Conservation (phyloP, 2,329 filamentous ascomycete species). For the Diaporthe amygdali region DNA sequence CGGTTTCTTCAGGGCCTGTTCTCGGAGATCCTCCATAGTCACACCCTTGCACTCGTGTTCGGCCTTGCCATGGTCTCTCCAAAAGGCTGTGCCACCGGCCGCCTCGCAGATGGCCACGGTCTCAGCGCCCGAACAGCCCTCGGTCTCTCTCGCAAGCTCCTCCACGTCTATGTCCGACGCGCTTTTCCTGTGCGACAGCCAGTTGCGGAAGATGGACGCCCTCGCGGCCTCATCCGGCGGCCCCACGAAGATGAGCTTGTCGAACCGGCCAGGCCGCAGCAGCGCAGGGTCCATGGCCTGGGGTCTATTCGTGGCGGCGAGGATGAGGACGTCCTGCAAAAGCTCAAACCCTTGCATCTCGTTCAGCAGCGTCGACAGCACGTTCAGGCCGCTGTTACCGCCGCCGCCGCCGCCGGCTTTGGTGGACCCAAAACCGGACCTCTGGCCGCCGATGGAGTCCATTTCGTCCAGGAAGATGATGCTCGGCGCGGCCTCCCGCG, state of each 20-base stretch:
- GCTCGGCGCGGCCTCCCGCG: slow-evolving; percentile 82
- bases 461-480: slow-evolving; percentile 99
- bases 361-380: slow-evolving; percentile 86
- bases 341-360: slow-evolving; percentile 96
- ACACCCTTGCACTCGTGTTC: slow-evolving; percentile 39
- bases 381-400: slow-evolving; percentile 68
- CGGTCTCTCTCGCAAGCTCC: slow-evolving; percentile 66
- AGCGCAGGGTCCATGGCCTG: slow-evolving; percentile 86
- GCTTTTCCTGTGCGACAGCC: slow-evolving; percentile 66
- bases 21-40: slow-evolving; percentile 38
- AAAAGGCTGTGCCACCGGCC: slow-evolving; percentile 49
- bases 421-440: slow-evolving; percentile 52
- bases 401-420: slow-evolving; percentile 40
- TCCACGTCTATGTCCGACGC: slow-evolving; percentile 68
- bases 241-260: slow-evolving; percentile 84
- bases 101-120: slow-evolving; percentile 61
- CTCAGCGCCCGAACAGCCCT: slow-evolving; percentile 87
- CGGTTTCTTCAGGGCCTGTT: slow-evolving; percentile 35
- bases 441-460: slow-evolving; percentile 75
- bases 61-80: slow-evolving; percentile 32
- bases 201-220: slow-evolving; percentile 75
- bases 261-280: slow-evolving; percentile 84
- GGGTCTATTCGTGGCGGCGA: slow-evolving; percentile 91
- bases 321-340: slow-evolving; percentile 80
- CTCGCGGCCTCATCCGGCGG: slow-evolving; percentile 77